phyloP scores from a whole-genome alignment of 495 filamentous ascomycete species.

The Neurospora tetraspora region DNA sequence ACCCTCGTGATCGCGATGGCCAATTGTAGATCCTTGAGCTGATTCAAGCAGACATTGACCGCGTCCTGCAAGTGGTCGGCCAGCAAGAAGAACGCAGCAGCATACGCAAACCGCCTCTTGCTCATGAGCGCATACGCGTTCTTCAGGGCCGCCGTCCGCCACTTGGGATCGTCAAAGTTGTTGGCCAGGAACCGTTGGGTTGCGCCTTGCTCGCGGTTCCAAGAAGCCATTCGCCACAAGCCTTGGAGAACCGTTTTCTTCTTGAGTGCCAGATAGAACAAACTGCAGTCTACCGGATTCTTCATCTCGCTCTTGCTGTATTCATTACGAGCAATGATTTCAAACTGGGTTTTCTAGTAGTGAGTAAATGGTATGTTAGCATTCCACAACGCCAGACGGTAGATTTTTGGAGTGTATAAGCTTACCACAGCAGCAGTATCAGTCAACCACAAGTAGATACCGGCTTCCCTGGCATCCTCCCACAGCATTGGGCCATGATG shows the following conservation, averaged over 20 bases:
- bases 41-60: slow-evolving; percentile 71
- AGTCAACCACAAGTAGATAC: slow-evolving; percentile 91
- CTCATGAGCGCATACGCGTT: slow-evolving; percentile 97
- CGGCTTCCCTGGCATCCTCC: slow-evolving; percentile 75
- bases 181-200: slow-evolving; percentile 73
- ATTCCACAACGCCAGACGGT: not conserved
- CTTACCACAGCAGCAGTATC: slow-evolving; percentile 68
- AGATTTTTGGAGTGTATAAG: not conserved
- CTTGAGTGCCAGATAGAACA: slow-evolving; percentile 81
- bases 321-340: slow-evolving; percentile 81
- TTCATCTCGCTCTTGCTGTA: slow-evolving; percentile 82
- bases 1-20: slow-evolving; percentile 83
- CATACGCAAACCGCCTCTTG: slow-evolving; percentile 87
- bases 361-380: not conserved
- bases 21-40: slow-evolving; percentile 79
- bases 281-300: slow-evolving; percentile 86
- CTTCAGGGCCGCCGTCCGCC: slow-evolving; percentile 86
- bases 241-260: slow-evolving; percentile 91
- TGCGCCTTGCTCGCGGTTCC: slow-evolving; percentile 74
- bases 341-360: slow-evolving; percentile 64
- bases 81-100: slow-evolving; percentile 89
- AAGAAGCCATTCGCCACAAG: slow-evolving; percentile 89
- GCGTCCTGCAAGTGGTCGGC: slow-evolving; percentile 80
- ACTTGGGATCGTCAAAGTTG: slow-evolving; percentile 76
- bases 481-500: slow-evolving; percentile 71